These are phyloP conservation scores for Alisma plantagoaquatica DNA, from an alignment of 106 monocot species.

Conservation along the genomic window DNA sequence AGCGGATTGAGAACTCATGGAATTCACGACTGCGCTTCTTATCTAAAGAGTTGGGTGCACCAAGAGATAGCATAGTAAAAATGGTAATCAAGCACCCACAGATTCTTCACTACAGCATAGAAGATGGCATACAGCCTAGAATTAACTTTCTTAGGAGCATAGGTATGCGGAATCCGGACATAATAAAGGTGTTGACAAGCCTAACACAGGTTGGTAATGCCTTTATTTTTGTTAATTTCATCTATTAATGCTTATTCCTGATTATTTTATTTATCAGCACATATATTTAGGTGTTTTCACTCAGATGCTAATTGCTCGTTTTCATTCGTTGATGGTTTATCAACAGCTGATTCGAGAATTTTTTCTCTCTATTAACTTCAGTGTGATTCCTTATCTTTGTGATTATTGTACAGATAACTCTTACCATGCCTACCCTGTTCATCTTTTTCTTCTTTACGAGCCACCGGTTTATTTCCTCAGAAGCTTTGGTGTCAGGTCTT, in stretches of 20 bases:
- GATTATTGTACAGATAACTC: too few relatives aligned
- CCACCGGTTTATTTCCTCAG: too few relatives aligned
- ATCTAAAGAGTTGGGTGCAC: slow-evolving; percentile 83
- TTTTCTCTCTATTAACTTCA: too few relatives aligned
- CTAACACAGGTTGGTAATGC: slow-evolving; percentile 60
- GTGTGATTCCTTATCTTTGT: too few relatives aligned
- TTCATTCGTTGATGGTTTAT: slow-evolving; percentile 4
- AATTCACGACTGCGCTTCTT: slow-evolving; percentile 57
- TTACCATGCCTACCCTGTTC: too few relatives aligned
- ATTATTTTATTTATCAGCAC: not conserved
- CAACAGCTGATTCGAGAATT: too few relatives aligned
- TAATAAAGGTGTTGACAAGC: slow-evolving; percentile 84
- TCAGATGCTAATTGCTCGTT: too few relatives aligned
- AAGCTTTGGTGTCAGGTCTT: too few relatives aligned
- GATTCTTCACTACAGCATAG: slow-evolving; percentile 95
- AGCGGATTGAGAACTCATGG: slow-evolving; percentile 78
- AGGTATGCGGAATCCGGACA: slow-evolving; percentile 75
- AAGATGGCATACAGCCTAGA: slow-evolving; percentile 88
- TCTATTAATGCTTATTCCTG: not conserved
- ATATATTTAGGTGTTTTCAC: not conserved
- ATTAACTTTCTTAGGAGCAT: slow-evolving; percentile 96
- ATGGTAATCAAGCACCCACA: slow-evolving; percentile 98
- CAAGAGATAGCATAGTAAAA: slow-evolving; percentile 77
- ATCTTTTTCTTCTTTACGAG: too few relatives aligned
- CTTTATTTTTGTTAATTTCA: not conserved